Conservation (phyloP, 352 stramenopile species). For the Phytophthora ramorum region DNA sequence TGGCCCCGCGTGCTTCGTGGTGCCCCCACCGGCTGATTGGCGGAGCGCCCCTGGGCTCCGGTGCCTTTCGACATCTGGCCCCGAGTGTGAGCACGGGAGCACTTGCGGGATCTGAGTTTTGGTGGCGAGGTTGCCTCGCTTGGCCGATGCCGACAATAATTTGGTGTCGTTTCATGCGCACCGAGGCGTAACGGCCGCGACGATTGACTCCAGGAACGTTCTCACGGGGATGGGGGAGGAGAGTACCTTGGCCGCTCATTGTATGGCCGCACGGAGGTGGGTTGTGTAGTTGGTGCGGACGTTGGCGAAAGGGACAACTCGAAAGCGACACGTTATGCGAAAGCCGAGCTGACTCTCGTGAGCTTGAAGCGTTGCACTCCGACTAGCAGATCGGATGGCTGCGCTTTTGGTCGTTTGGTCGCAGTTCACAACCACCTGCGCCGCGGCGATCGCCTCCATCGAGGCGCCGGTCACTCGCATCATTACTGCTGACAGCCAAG, state of each 20-base stretch:
- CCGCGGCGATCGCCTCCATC: not conserved
- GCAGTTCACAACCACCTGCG: no score
- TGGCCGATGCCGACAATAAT: constrained; percentile 16
- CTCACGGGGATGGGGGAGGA: constrained; percentile 21
- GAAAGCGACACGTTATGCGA: constrained; percentile 35
- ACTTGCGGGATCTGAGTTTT: constrained; percentile 1
- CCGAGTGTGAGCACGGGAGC: constrained; percentile 1
- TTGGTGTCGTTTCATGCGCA: constrained; percentile 28
- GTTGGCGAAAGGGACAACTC: constrained; percentile 13
- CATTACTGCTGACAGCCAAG: not conserved
- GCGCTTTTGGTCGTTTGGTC: constrained; percentile 7
- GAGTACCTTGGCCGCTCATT: constrained; percentile 8
- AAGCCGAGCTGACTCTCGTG: constrained; percentile 25
- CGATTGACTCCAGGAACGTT: constrained; percentile 35
- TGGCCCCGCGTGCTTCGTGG: constrained; percentile 6
- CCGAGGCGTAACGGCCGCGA: constrained; percentile 15
- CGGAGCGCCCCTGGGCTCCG: constrained; percentile 17
- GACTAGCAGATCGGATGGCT: constrained; percentile 25
- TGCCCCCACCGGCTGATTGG: constrained; percentile 31
- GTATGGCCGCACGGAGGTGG: not conserved
- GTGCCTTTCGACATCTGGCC: constrained; percentile 11
- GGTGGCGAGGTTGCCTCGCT: not conserved
- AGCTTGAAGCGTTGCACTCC: constrained; percentile 36
- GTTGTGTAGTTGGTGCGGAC: not conserved
- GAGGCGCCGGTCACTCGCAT: not conserved